Conservation (phyloP, 495 filamentous ascomycete genomes). For the Podospora fimiseda region DNA sequence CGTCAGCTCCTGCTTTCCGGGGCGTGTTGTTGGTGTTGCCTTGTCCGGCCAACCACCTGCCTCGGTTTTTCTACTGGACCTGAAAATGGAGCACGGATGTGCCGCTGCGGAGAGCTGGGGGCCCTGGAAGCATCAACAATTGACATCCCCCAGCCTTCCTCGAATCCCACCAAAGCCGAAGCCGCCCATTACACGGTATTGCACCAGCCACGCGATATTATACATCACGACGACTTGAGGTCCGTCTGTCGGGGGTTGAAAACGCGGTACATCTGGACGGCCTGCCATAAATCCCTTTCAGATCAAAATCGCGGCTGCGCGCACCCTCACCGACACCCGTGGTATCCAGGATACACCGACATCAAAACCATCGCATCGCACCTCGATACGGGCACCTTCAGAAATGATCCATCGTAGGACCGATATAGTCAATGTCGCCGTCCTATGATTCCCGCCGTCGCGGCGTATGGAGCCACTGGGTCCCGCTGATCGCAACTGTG, state of each 20-base stretch:
- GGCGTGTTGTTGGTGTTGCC: constrained; percentile 1
- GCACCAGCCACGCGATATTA: constrained; percentile 21
- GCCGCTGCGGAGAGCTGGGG: constrained; percentile 15
- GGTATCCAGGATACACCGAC: background rate
- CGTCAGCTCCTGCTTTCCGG: constrained; percentile 11
- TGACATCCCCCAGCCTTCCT: constrained; percentile 17
- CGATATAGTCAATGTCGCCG: constrained; percentile 58
- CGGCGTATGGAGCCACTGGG: constrained; percentile 72
- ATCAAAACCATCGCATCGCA: background rate
- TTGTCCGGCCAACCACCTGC: constrained; percentile 31
- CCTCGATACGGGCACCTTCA: background rate
- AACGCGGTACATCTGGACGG: background rate
- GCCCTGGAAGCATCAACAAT: constrained; percentile 10
- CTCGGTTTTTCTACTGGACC: constrained; percentile 24
- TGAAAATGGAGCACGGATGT: constrained; percentile 25
- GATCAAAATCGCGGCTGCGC: no score
- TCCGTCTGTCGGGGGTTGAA: background rate
- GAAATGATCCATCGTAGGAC: constrained; percentile 22
- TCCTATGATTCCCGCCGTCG: constrained; percentile 66
- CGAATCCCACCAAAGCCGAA: background rate
- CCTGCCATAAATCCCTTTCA: background rate
- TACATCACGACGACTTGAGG: background rate
- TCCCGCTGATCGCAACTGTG: constrained; percentile 75
- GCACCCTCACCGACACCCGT: background rate
- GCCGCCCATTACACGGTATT: background rate